Base-by-base conservation (phyloP, 2,329 filamentous ascomycete genomes). In the Fusarium hainanense region DNA sequence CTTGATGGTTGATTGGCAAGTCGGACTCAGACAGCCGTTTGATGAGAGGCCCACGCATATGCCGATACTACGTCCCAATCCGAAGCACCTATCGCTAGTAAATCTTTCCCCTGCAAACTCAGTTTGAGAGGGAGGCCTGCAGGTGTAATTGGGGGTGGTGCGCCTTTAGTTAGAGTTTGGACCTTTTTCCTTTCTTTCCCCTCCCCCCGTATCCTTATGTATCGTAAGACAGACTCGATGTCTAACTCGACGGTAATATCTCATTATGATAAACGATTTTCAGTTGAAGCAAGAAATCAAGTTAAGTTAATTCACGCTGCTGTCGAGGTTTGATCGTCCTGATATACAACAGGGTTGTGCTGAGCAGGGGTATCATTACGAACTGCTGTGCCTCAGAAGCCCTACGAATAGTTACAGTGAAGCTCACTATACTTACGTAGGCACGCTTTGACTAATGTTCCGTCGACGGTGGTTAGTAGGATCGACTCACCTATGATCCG, bases 21-120 rank as follows among this genome's bases (percentile, higher is more conserved):
- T 47, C 41, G 52, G 46, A 59, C 44, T 21, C 64, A 59, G 49
- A 30, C 64, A 52, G 44, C 62, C 50, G 66, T 63, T 68, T 46
- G 54, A 47, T 66, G 54, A 66, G n/a, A 52, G 49, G 54, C 30
- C 43, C 32, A 60, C 30, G 49, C 32, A 60, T 54, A 55, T 66
- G 61, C 63, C 63, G 61, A 66, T 57, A 54, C 54, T 32, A 65
- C 59, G 28, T 55, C 34, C 34, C 34, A 37, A n/a, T 37, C 18
- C 34, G 34, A 12, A 25, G 41, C 41, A 41, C 25, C 23, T 14
- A 46, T 30, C 58, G 46, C 18, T 27, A 60, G 23, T 7, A 13
- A 21, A 23, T 12, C 3, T 6, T n/a, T 37, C 34, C 34, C 34
- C 34, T n/a, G 34, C 34, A 37, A 37, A 37, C 34, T 37, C 34